Evolutionary conservation across 2,329 filamentous ascomycete genomes (phyloP), one percentile per base, ranked within the genome.

Genomic region (Colletotrichum theobromicola): DNA sequence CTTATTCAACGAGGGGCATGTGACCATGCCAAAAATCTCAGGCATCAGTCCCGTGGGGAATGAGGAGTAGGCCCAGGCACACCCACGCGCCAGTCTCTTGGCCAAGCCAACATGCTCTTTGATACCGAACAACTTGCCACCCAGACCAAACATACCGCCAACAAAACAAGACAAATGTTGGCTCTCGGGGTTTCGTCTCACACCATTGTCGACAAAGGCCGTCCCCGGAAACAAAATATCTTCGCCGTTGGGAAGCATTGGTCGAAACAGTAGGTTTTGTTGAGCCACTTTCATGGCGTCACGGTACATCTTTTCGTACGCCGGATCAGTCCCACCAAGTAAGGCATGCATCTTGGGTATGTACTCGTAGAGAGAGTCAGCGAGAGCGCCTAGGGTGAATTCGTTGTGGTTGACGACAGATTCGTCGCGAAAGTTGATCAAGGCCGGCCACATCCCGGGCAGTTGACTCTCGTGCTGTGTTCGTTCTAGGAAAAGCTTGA

Each of bases 371-470:
- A 83, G 73, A 9, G 84, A 88, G 75, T 89, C 87, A 24, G 83
- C 84, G 55, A 80, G 80, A 8, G 81, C 85, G 10, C 84, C 85
- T 13, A 86, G 78, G 1, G 83, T 85, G 62, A 85, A 86, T 42
- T 75, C 42, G 57, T 75, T 71, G 74, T 76, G 66, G 13, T 55
- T 42, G 12, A 28, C 32, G 62, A 85, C 85, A 80, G 81, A 87
- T 82, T 82, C 88, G 87, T 64, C 88, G 85, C 75, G 87, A 88
- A 80, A 90, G 79, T 93, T 92, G n/a, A 95, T 83, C 69, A 85
- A 86, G 57, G 91, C 87, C 2, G 94, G 94, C 93, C 94, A 96
- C 83, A 95, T 87, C 0, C 94, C 94, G 0, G 94, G 94, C 4
- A 96, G 82, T 18, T 84, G 86, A 0, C 94, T 95, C n/a, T 88